Evolutionary conservation across 2,329 filamentous ascomycete genomes (phyloP), one percentile per base, ranked within the genome.

Genomic region (Hypoxylon sp.): DNA sequence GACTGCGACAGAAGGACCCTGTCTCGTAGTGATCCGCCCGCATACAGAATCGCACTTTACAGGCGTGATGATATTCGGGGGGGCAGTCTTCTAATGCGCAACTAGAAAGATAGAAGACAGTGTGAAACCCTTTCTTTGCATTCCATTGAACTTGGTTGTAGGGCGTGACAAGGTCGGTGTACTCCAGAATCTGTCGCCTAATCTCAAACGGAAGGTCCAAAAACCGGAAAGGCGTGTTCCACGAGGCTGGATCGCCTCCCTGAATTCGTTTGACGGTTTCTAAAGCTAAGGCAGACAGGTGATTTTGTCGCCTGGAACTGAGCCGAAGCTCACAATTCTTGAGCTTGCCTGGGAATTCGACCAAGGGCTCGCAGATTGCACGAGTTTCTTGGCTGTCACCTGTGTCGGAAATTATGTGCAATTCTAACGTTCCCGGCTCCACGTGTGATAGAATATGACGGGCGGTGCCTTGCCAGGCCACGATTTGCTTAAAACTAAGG

Each of bases 161-260:
- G 3, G 63, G 63, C 5, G 63, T 57, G 8, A 62, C 57, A n/a
- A 66, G 63, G 24, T 62, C 57, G 5, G 57, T 46, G 22, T 57
- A 66, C 35, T 56, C 35, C n/a, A 66, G 57, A 19, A 66, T 57
- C 13, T 50, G 46, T 14, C 58, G 46, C 44, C 57, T 57, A 26
- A 66, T 52, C 51, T 66, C 63, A 13, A 33, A 17, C 3, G 63
- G 57, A 29, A 66, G 63, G 35, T 61, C 24, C 2, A 58, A 52
- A 39, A 66, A 66, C 19, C 51, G 9, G 35, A 37, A 37, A n/a
- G 35, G 35, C 5, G 0, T 37, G 13, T 37, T 37, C 1, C 35
- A 5, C 35, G 14, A 37, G 5, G 13, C 13, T 2, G 13, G 35
- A n/a, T 37, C 14, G 35, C 35, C 35, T n/a, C 35, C 35, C 13